These are phyloP conservation scores for Diutina siamensis DNA, from an alignment of 1,139 yeast genomes.

Conservation along the genomic window DNA sequence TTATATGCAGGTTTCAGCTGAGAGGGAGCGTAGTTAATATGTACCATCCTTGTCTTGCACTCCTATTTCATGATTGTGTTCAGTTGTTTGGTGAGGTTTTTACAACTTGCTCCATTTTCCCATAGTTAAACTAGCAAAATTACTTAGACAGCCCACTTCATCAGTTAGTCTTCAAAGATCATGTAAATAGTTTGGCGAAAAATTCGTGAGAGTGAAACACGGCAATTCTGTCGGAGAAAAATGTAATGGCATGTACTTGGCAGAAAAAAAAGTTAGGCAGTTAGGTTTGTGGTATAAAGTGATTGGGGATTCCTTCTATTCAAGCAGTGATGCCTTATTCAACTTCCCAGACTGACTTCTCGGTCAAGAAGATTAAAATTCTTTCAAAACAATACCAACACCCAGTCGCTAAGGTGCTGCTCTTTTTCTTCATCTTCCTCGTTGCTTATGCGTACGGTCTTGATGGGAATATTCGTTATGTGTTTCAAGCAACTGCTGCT, in stretches of 20 bases:
- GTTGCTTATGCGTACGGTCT: slow-evolving; percentile 61
- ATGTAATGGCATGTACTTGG: no score
- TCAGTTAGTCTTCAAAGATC: no score
- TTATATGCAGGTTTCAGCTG: neutral
- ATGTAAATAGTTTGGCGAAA: no score
- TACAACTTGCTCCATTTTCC: no score
- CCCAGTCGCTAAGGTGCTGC: slow-evolving; percentile 17
- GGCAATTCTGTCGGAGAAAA: no score
- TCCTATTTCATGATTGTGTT: no score
- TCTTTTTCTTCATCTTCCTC: slow-evolving; percentile 42
- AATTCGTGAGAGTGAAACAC: no score
- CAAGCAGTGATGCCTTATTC: neutral
- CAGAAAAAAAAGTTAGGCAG: neutral
- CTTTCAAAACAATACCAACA: slow-evolving; percentile 22
- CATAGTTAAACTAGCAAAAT: no score
- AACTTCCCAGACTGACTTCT: neutral
- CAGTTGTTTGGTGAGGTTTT: no score
- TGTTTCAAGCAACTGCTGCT: slow-evolving; percentile 14
- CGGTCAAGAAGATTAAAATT: slow-evolving; percentile 29
- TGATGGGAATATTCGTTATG: slow-evolving; percentile 42
- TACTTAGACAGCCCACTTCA: no score
- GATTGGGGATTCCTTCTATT: neutral
- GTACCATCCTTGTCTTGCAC: no score
- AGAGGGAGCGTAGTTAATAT: neutral
- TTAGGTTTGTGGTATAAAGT: neutral